A percentile compares a stretch with the other conserved stretches of the same genome.
Conservation (phyloP, 345 rosid species). For the Euclidium syriacum region DNA sequence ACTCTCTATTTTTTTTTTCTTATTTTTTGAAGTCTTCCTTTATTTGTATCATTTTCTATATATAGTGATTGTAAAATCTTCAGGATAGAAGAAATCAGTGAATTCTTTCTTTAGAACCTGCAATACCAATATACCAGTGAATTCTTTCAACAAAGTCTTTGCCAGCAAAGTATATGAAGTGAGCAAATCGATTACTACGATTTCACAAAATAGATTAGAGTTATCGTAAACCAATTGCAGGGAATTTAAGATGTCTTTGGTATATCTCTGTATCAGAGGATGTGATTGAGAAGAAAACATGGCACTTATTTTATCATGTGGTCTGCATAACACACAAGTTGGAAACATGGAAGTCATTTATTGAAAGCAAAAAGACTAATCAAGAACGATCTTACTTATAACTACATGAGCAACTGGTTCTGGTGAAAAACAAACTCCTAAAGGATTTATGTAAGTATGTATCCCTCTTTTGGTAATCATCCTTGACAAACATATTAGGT, state of each 20-base stretch:
- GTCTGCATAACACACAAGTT: constrained; percentile 27
- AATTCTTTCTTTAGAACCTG: too few species aligned
- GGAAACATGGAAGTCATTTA: background rate
- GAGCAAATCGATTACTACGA: background rate
- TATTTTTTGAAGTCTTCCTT: too few species aligned
- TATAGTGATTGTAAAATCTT: too few species aligned
- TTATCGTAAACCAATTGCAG: constrained; percentile 2
- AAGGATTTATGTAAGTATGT: background rate
- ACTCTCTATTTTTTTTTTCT: too few species aligned
- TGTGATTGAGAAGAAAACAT: constrained; percentile 85
- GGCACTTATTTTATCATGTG: constrained; percentile 72
- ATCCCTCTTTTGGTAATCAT: constrained; percentile 53
- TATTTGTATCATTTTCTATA: too few species aligned
- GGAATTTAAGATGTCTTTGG: constrained; percentile 48
- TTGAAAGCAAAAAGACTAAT: background rate
- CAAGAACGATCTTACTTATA: constrained; percentile 57
- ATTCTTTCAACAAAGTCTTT: too few species aligned
- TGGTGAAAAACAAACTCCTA: too few species aligned
- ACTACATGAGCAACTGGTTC: constrained; percentile 99
- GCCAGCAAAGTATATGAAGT: too few species aligned
- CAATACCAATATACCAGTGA: too few species aligned
- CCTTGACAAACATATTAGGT: constrained; percentile 30
- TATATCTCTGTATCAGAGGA: constrained; percentile 89
- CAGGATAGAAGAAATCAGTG: too few species aligned
- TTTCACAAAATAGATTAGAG: background rate